phyloP scores from a whole-genome alignment of 495 filamentous ascomycete genomes.

The Trichoderma erinaceum region DNA sequence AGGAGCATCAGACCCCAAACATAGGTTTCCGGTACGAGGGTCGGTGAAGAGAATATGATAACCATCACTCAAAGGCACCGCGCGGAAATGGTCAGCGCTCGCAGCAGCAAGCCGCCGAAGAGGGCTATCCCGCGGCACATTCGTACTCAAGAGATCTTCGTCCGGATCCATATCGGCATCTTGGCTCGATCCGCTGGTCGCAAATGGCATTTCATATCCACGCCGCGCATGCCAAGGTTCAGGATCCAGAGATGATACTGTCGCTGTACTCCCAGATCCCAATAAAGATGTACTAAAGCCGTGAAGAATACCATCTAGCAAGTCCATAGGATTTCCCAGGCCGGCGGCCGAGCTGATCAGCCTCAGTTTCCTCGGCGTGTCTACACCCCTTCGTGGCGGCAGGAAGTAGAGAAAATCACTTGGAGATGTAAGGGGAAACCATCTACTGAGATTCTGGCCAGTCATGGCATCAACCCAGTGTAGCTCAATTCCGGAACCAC shows the following conservation, averaged over 20 bases:
- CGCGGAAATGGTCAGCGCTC: slow-evolving; percentile 55
- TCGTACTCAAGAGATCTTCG: neutral
- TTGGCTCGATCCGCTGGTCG: neutral
- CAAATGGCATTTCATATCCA: neutral
- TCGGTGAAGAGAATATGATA: slow-evolving; percentile 66
- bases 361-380: slow-evolving; percentile 52
- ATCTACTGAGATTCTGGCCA: slow-evolving; percentile 52
- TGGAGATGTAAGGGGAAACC: slow-evolving; percentile 61
- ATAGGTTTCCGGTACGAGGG: slow-evolving; percentile 52
- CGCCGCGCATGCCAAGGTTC: neutral
- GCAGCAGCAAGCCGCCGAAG: slow-evolving; percentile 19
- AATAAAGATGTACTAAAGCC: slow-evolving; percentile 4
- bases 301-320: neutral
- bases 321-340: slow-evolving; percentile 12
- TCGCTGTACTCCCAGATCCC: slow-evolving; percentile 28
- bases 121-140: neutral
- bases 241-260: neutral
- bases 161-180: neutral
- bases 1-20: slow-evolving; percentile 62
- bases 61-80: slow-evolving; percentile 64
- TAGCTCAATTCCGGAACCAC: slow-evolving; percentile 59
- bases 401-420: slow-evolving; percentile 65
- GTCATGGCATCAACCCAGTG: slow-evolving; percentile 64
- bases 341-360: slow-evolving; percentile 45
- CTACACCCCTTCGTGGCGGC: slow-evolving; percentile 47